Conservation (phyloP, 176 grass and related monocot genomes). For the Oryza rufipogon region DNA sequence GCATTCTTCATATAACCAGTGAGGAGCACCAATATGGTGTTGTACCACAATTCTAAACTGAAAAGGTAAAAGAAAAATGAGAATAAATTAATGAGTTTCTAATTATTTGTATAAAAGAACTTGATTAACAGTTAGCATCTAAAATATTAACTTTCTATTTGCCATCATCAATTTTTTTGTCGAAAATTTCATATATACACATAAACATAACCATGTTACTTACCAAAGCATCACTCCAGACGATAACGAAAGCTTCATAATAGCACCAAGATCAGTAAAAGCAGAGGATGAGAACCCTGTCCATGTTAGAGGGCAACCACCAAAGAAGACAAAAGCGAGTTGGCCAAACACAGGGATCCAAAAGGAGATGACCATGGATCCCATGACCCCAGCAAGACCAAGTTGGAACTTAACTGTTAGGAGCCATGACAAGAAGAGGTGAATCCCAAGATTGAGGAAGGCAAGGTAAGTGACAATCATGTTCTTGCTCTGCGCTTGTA, state of each 20-base stretch:
- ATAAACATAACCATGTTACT: not conserved
- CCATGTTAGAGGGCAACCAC: constrained; percentile 74
- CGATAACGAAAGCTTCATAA: constrained; percentile 71
- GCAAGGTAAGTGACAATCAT: constrained; percentile 69
- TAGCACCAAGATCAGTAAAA: constrained; percentile 16
- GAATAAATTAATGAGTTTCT: not conserved
- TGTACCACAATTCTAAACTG: constrained; percentile 94
- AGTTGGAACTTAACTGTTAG: constrained; percentile 38
- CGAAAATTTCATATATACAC: not conserved
- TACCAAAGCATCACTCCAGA: constrained; percentile 95
- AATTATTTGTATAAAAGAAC: too few species aligned
- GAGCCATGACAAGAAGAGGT: constrained; percentile 68
- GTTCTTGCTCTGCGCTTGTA: constrained; percentile 87
- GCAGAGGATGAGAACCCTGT: constrained; percentile 61
- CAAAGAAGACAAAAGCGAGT: constrained; percentile 66
- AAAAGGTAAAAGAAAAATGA: constrained; percentile 9
- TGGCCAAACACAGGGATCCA: constrained; percentile 69
- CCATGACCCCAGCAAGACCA: constrained; percentile 60
- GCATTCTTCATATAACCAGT: constrained; percentile 84
- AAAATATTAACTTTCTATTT: not conserved
- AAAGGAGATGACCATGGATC: constrained; percentile 59
- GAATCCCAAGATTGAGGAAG: constrained; percentile 39
- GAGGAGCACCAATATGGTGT: constrained; percentile 74
- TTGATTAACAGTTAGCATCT: not conserved
- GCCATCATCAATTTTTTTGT: too few species aligned